Conservation (phyloP, 1,139 yeast species). For the Taiozyma sp. region DNA sequence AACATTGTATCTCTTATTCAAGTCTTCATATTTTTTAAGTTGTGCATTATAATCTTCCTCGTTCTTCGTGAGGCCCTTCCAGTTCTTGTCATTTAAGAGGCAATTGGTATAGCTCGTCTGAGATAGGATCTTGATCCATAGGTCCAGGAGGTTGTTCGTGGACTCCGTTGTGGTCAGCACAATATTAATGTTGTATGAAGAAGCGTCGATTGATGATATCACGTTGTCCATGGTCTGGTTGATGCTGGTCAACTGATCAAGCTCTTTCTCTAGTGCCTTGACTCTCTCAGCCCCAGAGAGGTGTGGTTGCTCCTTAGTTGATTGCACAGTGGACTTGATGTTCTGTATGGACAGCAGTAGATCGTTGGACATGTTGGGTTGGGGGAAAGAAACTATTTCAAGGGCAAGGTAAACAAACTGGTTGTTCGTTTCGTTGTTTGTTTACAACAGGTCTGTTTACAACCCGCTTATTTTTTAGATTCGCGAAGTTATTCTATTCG, state of each 20-base stretch:
- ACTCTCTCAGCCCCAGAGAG: slow-evolving; percentile 16
- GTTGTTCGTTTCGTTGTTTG: neutral
- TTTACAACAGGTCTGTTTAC: no score
- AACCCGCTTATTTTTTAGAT: no score
- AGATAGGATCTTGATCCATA: slow-evolving; percentile 26
- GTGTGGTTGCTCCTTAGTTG: slow-evolving; percentile 10
- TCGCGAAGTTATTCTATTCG: no score
- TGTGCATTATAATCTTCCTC: slow-evolving; percentile 21
- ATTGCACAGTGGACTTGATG: slow-evolving; percentile 9
- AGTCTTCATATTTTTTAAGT: slow-evolving; percentile 17
- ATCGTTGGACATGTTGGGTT: slow-evolving; percentile 8
- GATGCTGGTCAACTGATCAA: slow-evolving; percentile 19
- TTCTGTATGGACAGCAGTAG: slow-evolving; percentile 7
- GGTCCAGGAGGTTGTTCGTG: slow-evolving; percentile 21
- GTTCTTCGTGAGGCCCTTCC: slow-evolving; percentile 19
- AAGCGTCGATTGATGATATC: slow-evolving; percentile 18
- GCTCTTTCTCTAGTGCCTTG: slow-evolving; percentile 21
- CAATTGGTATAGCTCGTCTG: slow-evolving; percentile 23
- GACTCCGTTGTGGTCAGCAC: slow-evolving; percentile 20
- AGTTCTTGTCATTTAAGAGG: slow-evolving; percentile 19
- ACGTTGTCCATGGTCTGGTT: slow-evolving; percentile 19
- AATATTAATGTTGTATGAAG: slow-evolving; percentile 15
- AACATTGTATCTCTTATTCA: slow-evolving; percentile 13
- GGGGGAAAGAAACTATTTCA: neutral
- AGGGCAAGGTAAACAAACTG: no score